A percentile compares a stretch with the other conserved stretches of the same genome.
phyloP scores from a whole-genome alignment of 1,139 yeast species.

The Diutina neorugosa region DNA sequence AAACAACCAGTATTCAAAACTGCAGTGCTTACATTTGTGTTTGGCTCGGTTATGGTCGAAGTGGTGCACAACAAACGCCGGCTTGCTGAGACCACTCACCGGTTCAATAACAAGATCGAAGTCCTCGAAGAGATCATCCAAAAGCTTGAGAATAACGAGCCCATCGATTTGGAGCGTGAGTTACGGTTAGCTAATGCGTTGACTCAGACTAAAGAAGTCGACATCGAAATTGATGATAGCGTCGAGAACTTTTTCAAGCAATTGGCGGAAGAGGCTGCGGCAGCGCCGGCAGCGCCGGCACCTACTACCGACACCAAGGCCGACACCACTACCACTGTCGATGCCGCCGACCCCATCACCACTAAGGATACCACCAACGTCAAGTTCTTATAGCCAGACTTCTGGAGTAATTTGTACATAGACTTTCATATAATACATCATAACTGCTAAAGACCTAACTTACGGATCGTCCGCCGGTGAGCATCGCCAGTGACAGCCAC shows the following conservation, averaged over 20 bases:
- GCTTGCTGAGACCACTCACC: constrained; percentile 20
- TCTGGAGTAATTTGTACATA: not conserved
- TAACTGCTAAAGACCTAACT: constrained; percentile 18
- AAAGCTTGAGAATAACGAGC: constrained; percentile 19
- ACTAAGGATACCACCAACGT: not conserved
- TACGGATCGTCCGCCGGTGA: constrained; percentile 53
- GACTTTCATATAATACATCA: not conserved
- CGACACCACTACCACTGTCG: not conserved
- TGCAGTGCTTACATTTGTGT: constrained; percentile 23
- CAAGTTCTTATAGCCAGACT: constrained; percentile 1
- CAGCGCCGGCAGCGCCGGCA: not conserved
- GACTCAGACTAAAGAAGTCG: constrained; percentile 20
- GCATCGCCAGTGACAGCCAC: constrained; percentile 66
- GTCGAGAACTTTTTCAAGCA: constrained; percentile 24
- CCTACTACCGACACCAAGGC: not conserved
- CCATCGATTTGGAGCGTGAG: constrained; percentile 26
- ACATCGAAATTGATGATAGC: constrained; percentile 29
- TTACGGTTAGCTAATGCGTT: constrained; percentile 25
- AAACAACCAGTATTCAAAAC: constrained; percentile 26
- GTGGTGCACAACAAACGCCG: constrained; percentile 24
- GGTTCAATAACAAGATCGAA: constrained; percentile 3
- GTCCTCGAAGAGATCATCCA: constrained; percentile 20
- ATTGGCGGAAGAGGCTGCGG: not conserved
- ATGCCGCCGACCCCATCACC: not conserved
- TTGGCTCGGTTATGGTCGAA: constrained; percentile 30